Conservation (phyloP, 495 filamentous ascomycete species). For the Penicillium crystallinum region DNA sequence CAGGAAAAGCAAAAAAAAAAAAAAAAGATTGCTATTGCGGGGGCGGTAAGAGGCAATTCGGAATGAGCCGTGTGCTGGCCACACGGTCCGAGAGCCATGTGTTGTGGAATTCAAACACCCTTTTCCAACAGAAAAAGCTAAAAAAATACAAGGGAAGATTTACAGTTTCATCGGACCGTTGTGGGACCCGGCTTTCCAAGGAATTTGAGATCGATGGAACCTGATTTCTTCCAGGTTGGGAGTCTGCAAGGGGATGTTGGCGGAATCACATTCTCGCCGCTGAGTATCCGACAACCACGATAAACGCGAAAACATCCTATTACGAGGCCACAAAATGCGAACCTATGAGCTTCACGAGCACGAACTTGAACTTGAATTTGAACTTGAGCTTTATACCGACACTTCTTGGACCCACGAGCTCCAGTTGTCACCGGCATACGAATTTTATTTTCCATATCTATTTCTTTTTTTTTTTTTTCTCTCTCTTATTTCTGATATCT, state of each 20-base stretch:
- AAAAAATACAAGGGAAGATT: no score
- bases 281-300: not conserved
- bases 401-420: conserved; percentile 5
- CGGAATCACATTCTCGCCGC: conserved; percentile 1
- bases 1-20: no score
- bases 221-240: not conserved
- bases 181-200: conserved; percentile 1
- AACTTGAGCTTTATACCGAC: conserved; percentile 23
- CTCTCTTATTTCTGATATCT: conserved; percentile 20
- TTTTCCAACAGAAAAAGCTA: no score
- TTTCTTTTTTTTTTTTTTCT: conserved; percentile 19
- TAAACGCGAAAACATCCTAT: not conserved
- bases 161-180: conserved; percentile 8
- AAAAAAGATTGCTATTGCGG: no score
- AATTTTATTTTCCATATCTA: conserved; percentile 17
- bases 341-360: conserved; percentile 37
- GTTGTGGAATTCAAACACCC: conserved; percentile 12
- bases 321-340: conserved; percentile 31
- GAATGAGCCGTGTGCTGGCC: conserved; percentile 27
- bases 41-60: conserved; percentile 7
- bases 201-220: not conserved
- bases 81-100: conserved; percentile 25
- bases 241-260: conserved; percentile 5
- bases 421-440: conserved; percentile 19
- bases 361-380: conserved; percentile 32